phyloP scores from a whole-genome alignment of 2,329 filamentous ascomycete species.

The Metarhizium robertsii region DNA sequence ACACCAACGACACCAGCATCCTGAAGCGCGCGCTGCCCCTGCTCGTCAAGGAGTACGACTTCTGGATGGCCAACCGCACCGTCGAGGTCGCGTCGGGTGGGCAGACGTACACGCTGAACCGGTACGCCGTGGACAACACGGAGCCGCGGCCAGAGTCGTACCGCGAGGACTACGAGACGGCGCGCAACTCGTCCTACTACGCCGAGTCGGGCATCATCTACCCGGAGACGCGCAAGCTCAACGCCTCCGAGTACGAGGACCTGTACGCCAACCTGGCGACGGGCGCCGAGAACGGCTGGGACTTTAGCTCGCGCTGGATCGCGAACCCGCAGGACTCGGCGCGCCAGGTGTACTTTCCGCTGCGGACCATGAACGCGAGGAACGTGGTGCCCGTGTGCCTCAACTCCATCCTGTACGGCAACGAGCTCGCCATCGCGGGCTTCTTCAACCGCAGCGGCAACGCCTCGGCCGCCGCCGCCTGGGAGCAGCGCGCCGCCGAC shows the following conservation, averaged over 20 bases:
- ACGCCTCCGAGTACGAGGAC: constrained; percentile 37
- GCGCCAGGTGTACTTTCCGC: constrained; percentile 52
- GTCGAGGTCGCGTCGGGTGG: constrained; percentile 36
- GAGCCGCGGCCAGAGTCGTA: constrained; percentile 60
- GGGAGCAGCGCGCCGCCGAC: constrained; percentile 37
- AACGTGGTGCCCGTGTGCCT: constrained; percentile 55
- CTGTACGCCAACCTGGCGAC: constrained; percentile 55
- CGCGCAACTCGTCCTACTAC: constrained; percentile 57
- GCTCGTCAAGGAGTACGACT: constrained; percentile 53
- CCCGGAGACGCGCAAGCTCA: constrained; percentile 39
- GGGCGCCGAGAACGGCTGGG: constrained; percentile 58
- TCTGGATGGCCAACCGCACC: constrained; percentile 53
- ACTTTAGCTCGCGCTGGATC: constrained; percentile 53
- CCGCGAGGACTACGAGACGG: constrained; percentile 55
- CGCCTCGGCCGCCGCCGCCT: constrained; percentile 36
- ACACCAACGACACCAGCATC: constrained; percentile 54
- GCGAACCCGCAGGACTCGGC: constrained; percentile 47
- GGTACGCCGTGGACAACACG: constrained; percentile 53
- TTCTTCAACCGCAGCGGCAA: constrained; percentile 46
- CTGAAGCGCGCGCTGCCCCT: constrained; percentile 52
- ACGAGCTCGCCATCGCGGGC: constrained; percentile 48
- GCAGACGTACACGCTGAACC: constrained; percentile 44
- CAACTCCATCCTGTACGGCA: constrained; percentile 59
- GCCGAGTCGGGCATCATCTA: constrained; percentile 49
- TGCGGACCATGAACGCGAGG: constrained; percentile 51